These are phyloP conservation scores for Melampsora occidentalis DNA, from an alignment of 1,284 basidiomycete species.

Conservation along the genomic window DNA sequence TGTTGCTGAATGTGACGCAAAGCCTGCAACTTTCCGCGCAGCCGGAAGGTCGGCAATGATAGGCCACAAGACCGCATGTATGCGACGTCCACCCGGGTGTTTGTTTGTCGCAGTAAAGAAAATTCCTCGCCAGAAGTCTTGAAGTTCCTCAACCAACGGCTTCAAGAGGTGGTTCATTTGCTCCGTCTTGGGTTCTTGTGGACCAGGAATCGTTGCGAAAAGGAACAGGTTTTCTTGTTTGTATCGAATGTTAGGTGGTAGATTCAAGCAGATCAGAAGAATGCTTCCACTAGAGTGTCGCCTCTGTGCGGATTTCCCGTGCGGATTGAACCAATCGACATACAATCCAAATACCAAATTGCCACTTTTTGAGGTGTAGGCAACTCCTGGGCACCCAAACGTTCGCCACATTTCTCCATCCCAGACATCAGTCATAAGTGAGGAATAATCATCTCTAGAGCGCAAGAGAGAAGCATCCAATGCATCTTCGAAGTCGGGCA, in stretches of 20 bases:
- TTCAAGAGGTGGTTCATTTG: conserved; percentile 8
- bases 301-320: neutral
- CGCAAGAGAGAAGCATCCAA: conserved; percentile 3
- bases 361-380: neutral
- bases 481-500: conserved; percentile 1
- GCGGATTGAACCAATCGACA: conserved; percentile 22
- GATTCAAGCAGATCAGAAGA: conserved; percentile 11
- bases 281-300: neutral
- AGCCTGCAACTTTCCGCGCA: conserved; percentile 29
- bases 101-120: conserved; percentile 1
- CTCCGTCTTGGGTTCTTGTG: neutral
- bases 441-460: neutral
- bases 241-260: neutral
- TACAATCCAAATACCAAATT: conserved; percentile 29
- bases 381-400: neutral
- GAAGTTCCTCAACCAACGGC: conserved; percentile 3
- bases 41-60: conserved; percentile 27
- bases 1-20: neutral
- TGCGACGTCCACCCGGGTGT: neutral
- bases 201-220: conserved; percentile 10
- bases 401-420: conserved; percentile 15
- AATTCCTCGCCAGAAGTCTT: neutral
- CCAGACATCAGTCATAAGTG: conserved; percentile 13
- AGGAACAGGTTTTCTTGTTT: conserved; percentile 8
- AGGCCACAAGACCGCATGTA: conserved; percentile 12